Conservation (phyloP, 2,329 filamentous ascomycete species). For the Alternaria rosae region DNA sequence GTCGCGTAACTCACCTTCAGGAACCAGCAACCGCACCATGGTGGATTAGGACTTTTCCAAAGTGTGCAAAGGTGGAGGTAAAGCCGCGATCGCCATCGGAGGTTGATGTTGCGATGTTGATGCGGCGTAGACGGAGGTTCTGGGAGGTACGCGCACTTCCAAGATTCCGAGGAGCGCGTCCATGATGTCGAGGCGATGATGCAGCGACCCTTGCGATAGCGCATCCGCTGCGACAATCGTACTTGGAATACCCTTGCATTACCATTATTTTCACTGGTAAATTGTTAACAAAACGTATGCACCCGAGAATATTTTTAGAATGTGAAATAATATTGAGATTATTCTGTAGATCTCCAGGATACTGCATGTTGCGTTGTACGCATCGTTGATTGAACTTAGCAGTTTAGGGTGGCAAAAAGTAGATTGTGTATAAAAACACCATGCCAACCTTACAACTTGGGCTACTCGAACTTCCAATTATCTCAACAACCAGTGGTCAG, state of each 20-base stretch:
- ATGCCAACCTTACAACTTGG: neutral
- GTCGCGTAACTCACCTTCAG: constrained; percentile 20
- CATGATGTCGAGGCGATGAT: constrained; percentile 13
- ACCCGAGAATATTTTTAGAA: neutral
- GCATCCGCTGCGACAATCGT: constrained; percentile 11
- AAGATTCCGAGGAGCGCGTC: constrained; percentile 4
- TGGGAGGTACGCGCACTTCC: neutral
- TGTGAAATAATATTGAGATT: neutral
- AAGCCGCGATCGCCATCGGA: neutral
- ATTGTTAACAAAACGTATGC: neutral
- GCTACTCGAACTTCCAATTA: neutral
- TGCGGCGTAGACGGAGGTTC: neutral
- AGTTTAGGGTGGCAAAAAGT: neutral
- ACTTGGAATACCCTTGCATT: neutral
- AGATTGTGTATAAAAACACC: neutral
- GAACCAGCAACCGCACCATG: constrained; percentile 35
- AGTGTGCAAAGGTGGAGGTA: neutral
- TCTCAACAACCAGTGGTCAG: neutral
- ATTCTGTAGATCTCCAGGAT: neutral
- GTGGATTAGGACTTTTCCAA: neutral
- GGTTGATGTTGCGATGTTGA: neutral
- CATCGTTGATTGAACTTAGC: neutral
- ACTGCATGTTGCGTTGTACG: neutral
- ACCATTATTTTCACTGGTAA: neutral
- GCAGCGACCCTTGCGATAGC: constrained; percentile 12